A percentile compares a stretch with the other conserved stretches of the same genome.
Conservation (phyloP, 345 rosid genomes). For the Eutrema japonicum region DNA sequence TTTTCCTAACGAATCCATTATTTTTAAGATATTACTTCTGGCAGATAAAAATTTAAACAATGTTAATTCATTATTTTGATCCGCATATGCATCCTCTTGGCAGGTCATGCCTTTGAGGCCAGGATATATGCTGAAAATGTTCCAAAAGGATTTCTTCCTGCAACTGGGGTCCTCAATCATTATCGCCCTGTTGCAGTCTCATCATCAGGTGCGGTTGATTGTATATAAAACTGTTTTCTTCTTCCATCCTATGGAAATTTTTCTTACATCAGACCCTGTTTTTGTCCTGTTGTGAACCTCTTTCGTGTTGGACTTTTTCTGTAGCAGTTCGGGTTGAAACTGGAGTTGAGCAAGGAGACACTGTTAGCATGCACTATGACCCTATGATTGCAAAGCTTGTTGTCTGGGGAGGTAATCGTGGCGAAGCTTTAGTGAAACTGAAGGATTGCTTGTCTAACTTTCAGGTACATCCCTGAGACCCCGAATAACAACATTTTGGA, state of each 20-base stretch:
- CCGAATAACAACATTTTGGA: conserved; percentile 20
- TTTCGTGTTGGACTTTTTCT: conserved; percentile 26
- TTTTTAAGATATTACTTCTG: not conserved
- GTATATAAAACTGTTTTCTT: not conserved
- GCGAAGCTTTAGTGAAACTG: conserved; percentile 82
- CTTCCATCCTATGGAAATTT: not conserved
- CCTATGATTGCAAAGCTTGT: conserved; percentile 99
- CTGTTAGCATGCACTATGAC: conserved; percentile 97
- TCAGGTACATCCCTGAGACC: conserved; percentile 58
- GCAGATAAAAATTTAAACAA: not conserved
- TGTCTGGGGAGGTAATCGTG: conserved; percentile 82
- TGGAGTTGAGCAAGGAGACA: conserved; percentile 92
- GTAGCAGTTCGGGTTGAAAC: conserved; percentile 85
- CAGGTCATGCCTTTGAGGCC: conserved; percentile 97
- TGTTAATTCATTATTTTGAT: conserved; percentile 14
- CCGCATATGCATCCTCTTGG: conserved; percentile 33
- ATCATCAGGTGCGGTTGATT: conserved; percentile 62
- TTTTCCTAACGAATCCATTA: not conserved
- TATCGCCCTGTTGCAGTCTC: conserved; percentile 71
- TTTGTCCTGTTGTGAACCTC: conserved; percentile 18
- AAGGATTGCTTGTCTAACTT: conserved; percentile 85
- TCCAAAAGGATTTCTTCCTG: conserved; percentile 92
- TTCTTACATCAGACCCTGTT: not conserved
- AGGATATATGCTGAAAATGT: conserved; percentile 96
- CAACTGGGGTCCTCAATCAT: conserved; percentile 89